phyloP scores from a whole-genome alignment of 2,329 filamentous ascomycete genomes.

The Emericellopsis atlantica region DNA sequence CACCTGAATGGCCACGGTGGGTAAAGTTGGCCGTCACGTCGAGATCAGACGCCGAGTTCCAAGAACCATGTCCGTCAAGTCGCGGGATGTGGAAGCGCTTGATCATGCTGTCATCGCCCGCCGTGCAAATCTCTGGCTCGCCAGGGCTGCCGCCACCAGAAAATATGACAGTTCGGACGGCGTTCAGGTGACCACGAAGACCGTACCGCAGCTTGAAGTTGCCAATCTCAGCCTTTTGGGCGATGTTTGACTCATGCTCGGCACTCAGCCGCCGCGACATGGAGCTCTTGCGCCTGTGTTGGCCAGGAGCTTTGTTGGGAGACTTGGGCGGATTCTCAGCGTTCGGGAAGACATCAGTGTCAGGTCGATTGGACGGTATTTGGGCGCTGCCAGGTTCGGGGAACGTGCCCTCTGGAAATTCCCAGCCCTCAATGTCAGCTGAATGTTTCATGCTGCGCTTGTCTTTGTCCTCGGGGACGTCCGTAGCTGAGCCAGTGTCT shows the following conservation, averaged over 20 bases:
- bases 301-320: constrained; percentile 53
- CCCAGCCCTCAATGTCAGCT: constrained; percentile 61
- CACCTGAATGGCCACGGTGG: constrained; percentile 83
- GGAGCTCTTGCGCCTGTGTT: constrained; percentile 71
- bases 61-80: constrained; percentile 43
- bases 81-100: constrained; percentile 95
- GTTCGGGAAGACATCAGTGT: constrained; percentile 77
- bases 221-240: constrained; percentile 53
- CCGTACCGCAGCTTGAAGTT: constrained; percentile 91
- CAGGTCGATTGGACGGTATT: constrained; percentile 49
- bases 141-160: constrained; percentile 90
- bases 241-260: constrained; percentile 48
- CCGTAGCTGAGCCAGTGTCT: constrained; percentile 16
- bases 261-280: constrained; percentile 55
- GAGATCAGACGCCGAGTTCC: constrained; percentile 57
- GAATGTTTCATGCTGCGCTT: constrained; percentile 32
- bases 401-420: constrained; percentile 73
- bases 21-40: constrained; percentile 93
- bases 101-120: constrained; percentile 87
- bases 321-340: constrained; percentile 74
- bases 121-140: constrained; percentile 94
- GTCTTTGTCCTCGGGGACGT: constrained; percentile 23
- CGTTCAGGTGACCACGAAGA: constrained; percentile 82
- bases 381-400: constrained; percentile 38
- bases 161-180: constrained; percentile 89